Percentiles rank a stretch among this genome's conserved stretches.
Conservation (phyloP, 768 basidiomycete species). For the Ramaria sp. region DNA sequence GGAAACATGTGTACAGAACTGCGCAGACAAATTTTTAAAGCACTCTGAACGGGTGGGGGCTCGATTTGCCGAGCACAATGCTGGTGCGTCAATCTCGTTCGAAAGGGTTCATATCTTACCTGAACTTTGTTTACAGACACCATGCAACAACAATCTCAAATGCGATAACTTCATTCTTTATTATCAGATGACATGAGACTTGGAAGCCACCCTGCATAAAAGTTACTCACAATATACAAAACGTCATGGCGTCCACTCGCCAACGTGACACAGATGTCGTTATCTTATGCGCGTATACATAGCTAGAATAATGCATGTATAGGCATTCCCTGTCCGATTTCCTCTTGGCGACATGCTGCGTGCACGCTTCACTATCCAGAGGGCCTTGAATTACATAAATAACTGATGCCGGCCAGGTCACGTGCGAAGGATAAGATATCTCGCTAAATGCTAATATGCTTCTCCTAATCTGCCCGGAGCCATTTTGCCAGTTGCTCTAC, state of each 20-base stretch:
- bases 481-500: background rate
- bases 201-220: too few relatives aligned
- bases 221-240: too few relatives aligned
- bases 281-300: too few relatives aligned
- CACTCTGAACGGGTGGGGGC: slow-evolving; percentile 90
- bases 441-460: background rate
- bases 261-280: too few relatives aligned
- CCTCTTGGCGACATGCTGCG: too few relatives aligned
- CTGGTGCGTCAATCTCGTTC: slow-evolving; percentile 45
- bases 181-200: background rate
- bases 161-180: background rate
- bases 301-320: too few relatives aligned
- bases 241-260: too few relatives aligned
- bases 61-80: slow-evolving; percentile 85
- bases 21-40: slow-evolving; percentile 96
- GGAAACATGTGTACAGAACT: slow-evolving; percentile 87
- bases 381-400: too few relatives aligned
- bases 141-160: slow-evolving; percentile 4
- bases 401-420: too few relatives aligned
- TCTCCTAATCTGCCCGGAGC: background rate
- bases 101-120: background rate
- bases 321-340: too few relatives aligned
- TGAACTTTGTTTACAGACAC: background rate
- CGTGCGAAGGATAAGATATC: too few relatives aligned
- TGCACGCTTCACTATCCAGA: too few relatives aligned